Evolutionary conservation across 2,329 filamentous ascomycete genomes (phyloP).

Genomic region (Aspergillus novoparasiticus): DNA sequence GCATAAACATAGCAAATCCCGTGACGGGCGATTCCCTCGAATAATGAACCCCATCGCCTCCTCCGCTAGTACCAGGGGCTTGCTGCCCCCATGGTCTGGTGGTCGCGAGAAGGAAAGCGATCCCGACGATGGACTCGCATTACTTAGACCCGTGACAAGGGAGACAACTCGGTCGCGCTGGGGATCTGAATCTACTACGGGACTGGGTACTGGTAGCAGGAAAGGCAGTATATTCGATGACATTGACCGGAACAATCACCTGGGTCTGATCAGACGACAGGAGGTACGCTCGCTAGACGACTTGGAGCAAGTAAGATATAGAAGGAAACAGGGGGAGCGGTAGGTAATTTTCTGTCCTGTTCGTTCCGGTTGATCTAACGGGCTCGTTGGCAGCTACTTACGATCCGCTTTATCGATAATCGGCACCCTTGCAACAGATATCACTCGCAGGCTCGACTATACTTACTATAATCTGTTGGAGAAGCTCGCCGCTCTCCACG

Average conservation of each 20-base stretch:
- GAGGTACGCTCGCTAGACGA: constrained; percentile 39
- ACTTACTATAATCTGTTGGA: constrained; percentile 53
- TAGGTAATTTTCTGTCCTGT: constrained; percentile 54
- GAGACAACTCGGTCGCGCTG: constrained; percentile 36
- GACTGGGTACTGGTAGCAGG: constrained; percentile 27
- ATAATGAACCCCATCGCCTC: constrained; percentile 37
- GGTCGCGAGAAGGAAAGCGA: constrained; percentile 35
- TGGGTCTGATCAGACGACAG: constrained; percentile 30
- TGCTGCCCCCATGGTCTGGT: constrained; percentile 35
- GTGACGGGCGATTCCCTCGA: constrained; percentile 32
- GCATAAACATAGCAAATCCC: constrained; percentile 35
- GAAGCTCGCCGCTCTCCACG: constrained; percentile 44
- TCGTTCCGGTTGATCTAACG: neutral
- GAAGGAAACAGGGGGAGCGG: constrained; percentile 76
- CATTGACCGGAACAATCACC: constrained; percentile 27
- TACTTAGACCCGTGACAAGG: constrained; percentile 33
- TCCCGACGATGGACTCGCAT: constrained; percentile 30
- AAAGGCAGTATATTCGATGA: constrained; percentile 33
- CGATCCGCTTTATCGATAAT: constrained; percentile 39
- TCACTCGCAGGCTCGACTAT: constrained; percentile 50
- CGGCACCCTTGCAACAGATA: constrained; percentile 43
- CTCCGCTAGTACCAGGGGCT: constrained; percentile 31
- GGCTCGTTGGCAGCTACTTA: constrained; percentile 28
- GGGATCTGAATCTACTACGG: constrained; percentile 36
- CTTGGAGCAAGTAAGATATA: constrained; percentile 49